Evolutionary conservation across 2,329 filamentous ascomycete species (phyloP).

Genomic region (Dendryphion nanum): DNA sequence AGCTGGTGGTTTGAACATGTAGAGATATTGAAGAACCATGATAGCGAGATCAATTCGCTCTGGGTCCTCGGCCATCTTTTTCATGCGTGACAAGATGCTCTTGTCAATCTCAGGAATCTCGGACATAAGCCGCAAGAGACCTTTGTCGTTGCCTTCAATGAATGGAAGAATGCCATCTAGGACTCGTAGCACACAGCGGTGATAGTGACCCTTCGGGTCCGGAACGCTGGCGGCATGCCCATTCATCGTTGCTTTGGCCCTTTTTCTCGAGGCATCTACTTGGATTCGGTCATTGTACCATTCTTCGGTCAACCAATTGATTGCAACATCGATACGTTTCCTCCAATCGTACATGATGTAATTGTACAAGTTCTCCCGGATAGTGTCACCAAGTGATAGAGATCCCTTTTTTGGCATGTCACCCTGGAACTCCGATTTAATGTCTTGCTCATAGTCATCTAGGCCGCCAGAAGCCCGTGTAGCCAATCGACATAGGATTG

Average conservation of each 20-base stretch:
- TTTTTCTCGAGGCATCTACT: conserved; percentile 31
- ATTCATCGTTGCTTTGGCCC: conserved; percentile 42
- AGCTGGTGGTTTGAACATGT: conserved; percentile 55
- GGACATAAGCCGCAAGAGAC: conserved; percentile 85
- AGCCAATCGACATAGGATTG: conserved; percentile 79
- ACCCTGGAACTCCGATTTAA: conserved; percentile 58
- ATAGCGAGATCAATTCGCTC: conserved; percentile 61
- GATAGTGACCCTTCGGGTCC: conserved; percentile 60
- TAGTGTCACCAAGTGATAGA: conserved; percentile 61
- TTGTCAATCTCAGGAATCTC: conserved; percentile 81
- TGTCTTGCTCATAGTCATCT: conserved; percentile 62
- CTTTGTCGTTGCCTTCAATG: conserved; percentile 85
- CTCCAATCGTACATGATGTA: conserved; percentile 94
- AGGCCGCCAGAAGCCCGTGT: conserved; percentile 74
- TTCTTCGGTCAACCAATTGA: conserved; percentile 94
- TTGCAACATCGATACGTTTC: conserved; percentile 81
- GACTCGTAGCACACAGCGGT: conserved; percentile 75
- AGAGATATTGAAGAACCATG: conserved; percentile 55
- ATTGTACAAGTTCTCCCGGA: conserved; percentile 76
- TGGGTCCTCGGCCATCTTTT: conserved; percentile 61
- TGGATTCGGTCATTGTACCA: conserved; percentile 87
- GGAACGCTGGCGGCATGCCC: conserved; percentile 41
- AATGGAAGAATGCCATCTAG: conserved; percentile 88
- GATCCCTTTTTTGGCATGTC: conserved; percentile 26
- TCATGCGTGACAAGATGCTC: conserved; percentile 70